Base-by-base conservation (phyloP, 148 eudicot genomes). In the Cornus controversa region DNA sequence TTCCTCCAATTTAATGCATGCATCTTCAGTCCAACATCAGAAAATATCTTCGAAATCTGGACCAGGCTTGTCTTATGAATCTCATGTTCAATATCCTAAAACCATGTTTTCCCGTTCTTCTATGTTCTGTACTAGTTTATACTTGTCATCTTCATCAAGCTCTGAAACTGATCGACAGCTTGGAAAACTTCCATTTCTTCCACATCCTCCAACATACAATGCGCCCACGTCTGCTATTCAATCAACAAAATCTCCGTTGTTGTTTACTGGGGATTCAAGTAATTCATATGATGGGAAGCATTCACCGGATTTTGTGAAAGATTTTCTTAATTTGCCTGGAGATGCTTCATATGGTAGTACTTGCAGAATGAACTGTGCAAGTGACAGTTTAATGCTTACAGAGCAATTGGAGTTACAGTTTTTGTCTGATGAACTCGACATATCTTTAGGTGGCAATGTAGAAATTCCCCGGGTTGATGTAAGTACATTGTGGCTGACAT, bases 401-500 rank as follows among this genome's bases (percentile, higher is more conserved):
- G 88, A 85, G 74, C 86, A 83, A 45, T 72, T 85, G 62, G 88
- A 85, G 78, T 83, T 85, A 16, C 88, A 85, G 69, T 45, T 85
- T 24, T 57, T 85, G 72, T 82, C 88, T 58, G 88, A 85, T 77
- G 85, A 82, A 25, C 85, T 85, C 23, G 75, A 82, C 47, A 70
- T 85, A 15, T 85, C 88, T 58, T 77, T 85, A 42, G 83, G 84
- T 36, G 85, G 79, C 76, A 77, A 68, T 26, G 85, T 82, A 77
- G 86, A 85, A 75, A 85, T 77, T 69, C 88, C 86, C 25, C 76
- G 84, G 66, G 69, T 85, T 11, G 80, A 85, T 82, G 88, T 85
- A 80, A 85, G 88, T 77, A 27, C 15, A 31, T 2, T 62, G 53
- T 42, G 47, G 47, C 11, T 69, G 72, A 37, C 25, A 69, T 69